Conservation (phyloP, 106 monocot genomes). For the Iris macrosiphon region DNA sequence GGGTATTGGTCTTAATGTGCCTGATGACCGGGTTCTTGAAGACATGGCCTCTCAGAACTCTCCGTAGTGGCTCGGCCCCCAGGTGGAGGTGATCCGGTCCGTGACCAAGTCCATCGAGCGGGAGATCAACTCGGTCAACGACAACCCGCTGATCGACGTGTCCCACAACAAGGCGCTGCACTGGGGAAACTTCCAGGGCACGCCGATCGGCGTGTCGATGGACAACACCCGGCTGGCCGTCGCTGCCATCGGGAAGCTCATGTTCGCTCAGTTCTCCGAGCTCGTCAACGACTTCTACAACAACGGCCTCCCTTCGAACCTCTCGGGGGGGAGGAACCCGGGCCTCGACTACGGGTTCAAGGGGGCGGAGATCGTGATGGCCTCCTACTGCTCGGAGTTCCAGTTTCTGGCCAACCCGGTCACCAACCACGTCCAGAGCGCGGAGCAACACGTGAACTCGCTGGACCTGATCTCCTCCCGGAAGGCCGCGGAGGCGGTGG, state of each 20-base stretch:
- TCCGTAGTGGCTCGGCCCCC: conserved; percentile 42
- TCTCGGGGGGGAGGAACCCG: conserved; percentile 29
- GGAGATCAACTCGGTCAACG: conserved; percentile 45
- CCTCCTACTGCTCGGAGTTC: conserved; percentile 67
- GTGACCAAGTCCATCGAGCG: conserved; percentile 26
- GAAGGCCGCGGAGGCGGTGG: no score
- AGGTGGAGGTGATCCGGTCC: conserved; percentile 26
- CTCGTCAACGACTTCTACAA: conserved; percentile 66
- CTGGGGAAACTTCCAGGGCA: conserved; percentile 49
- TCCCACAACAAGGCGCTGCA: conserved; percentile 32
- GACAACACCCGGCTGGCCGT: conserved; percentile 43
- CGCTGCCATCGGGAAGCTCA: conserved; percentile 67
- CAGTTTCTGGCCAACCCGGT: conserved; percentile 58
- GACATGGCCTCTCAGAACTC: no score
- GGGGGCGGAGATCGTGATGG: conserved; percentile 69
- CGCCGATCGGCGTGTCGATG: conserved; percentile 56
- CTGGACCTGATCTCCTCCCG: no score
- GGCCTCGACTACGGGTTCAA: conserved; percentile 63
- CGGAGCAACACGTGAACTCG: no score
- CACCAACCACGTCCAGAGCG: conserved; percentile 71
- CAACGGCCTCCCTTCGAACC: conserved; percentile 39
- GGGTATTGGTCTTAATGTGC: no score
- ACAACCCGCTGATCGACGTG: conserved; percentile 47
- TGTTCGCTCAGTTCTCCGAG: conserved; percentile 77
- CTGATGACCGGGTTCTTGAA: no score